These are phyloP conservation scores for Spinellus fusiger DNA, from an alignment of 192 early-diverging fungal species.

Conservation along the genomic window DNA sequence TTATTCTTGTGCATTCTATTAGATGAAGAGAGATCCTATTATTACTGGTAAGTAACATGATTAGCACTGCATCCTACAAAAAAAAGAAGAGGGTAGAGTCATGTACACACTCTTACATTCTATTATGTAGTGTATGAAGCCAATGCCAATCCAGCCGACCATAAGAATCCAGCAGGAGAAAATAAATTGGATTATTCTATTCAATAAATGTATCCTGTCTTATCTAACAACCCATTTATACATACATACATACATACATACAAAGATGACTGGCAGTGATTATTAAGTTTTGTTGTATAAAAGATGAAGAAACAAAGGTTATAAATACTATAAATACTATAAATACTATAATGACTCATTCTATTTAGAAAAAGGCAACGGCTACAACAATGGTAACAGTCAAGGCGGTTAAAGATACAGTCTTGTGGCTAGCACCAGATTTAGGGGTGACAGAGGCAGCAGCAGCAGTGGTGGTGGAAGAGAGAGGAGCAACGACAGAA, in stretches of 20 bases:
- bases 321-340: neutral
- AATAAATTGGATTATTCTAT: conserved; percentile 39
- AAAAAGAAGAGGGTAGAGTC: neutral
- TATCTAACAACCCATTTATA: neutral
- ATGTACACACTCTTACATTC: neutral
- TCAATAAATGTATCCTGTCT: conserved; percentile 34
- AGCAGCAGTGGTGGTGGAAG: neutral
- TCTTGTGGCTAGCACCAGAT: neutral
- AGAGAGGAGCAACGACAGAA: neutral
- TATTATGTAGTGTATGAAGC: conserved; percentile 54
- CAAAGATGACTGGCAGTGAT: neutral
- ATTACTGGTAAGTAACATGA: conserved; percentile 39
- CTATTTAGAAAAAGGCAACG: neutral
- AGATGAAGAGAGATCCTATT: conserved; percentile 62
- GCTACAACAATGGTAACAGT: neutral
- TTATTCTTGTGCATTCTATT: neutral
- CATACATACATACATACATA: neutral
- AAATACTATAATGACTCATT: neutral
- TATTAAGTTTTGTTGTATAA: neutral
- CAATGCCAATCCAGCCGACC: conserved; percentile 66
- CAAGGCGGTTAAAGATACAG: neutral
- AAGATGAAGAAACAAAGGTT: neutral
- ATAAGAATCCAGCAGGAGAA: conserved; percentile 52
- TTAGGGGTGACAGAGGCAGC: neutral
- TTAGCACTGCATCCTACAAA: neutral